These are phyloP conservation scores for Pezicula radicicola DNA, from an alignment of 2,329 filamentous ascomycete species.

Conservation along the genomic window DNA sequence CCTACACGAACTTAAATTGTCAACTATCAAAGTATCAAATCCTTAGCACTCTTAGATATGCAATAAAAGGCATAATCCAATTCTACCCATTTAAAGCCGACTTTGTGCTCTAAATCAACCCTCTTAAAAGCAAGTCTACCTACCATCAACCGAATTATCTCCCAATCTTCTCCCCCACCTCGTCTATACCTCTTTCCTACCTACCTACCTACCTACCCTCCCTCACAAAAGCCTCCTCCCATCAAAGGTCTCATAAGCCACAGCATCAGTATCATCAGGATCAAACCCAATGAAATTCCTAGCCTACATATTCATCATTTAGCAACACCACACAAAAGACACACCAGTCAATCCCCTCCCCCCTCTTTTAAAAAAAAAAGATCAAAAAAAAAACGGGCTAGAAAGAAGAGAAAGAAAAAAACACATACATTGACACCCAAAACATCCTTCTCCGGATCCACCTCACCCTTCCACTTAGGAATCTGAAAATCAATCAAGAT, in stretches of 20 bases:
- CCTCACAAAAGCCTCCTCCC: slow-evolving; percentile 9
- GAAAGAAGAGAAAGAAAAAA: neutral
- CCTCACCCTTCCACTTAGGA: slow-evolving; percentile 1
- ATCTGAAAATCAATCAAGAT: slow-evolving; percentile 15
- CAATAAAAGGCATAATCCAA: too few species aligned
- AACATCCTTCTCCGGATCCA: slow-evolving; percentile 16
- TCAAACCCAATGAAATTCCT: slow-evolving; percentile 18
- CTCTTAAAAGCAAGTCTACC: too few species aligned
- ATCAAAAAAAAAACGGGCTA: neutral
- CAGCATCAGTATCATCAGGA: slow-evolving; percentile 16
- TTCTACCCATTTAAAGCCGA: too few species aligned
- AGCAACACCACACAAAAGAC: neutral
- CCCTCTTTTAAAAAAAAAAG: too few species aligned
- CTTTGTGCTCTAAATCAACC: too few species aligned
- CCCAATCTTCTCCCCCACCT: too few species aligned
- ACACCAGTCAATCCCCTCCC: neutral
- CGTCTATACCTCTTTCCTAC: too few species aligned
- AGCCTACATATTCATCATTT: slow-evolving; percentile 7
- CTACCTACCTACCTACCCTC: too few species aligned
- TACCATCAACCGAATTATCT: too few species aligned
- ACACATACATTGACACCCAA: slow-evolving; percentile 20
- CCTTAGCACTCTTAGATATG: too few species aligned
- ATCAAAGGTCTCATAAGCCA: slow-evolving; percentile 18
- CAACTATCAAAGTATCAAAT: too few species aligned
- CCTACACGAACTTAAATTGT: too few species aligned